Evolutionary conservation across 176 grass and related monocot genomes (phyloP).

Genomic region (Bolboschoenus planiculmis): DNA sequence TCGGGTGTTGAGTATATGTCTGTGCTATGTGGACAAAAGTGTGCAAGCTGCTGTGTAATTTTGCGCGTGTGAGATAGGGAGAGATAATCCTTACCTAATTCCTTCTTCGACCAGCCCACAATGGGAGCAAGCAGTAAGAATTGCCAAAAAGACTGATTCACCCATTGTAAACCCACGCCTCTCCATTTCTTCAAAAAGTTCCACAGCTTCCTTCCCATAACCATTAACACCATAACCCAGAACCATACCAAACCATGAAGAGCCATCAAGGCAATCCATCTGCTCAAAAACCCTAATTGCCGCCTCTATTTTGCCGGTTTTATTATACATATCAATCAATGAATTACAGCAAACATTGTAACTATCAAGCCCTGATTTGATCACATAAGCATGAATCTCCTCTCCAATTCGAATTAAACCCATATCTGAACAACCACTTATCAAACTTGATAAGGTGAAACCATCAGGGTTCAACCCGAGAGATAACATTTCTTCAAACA

Average conservation of each 20-base stretch:
- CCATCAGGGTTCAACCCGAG: slow-evolving; percentile 32
- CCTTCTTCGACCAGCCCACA: slow-evolving; percentile 37
- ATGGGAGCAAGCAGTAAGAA: slow-evolving; percentile 65
- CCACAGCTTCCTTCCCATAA: slow-evolving; percentile 35
- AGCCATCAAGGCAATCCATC: slow-evolving; percentile 36
- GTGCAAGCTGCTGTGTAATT: not conserved
- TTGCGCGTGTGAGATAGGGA: not conserved
- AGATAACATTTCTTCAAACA: slow-evolving; percentile 47
- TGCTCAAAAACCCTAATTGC: slow-evolving; percentile 45
- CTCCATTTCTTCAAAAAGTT: slow-evolving; percentile 54
- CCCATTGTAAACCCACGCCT: slow-evolving; percentile 27
- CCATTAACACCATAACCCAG: slow-evolving; percentile 53
- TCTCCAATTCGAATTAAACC: slow-evolving; percentile 43
- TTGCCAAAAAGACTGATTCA: slow-evolving; percentile 36
- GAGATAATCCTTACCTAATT: slow-evolving; percentile 42
- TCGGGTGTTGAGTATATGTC: not conserved
- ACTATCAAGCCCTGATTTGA: slow-evolving; percentile 47
- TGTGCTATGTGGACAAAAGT: not conserved
- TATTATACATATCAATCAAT: slow-evolving; percentile 63
- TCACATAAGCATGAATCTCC: slow-evolving; percentile 48
- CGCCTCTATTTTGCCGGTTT: slow-evolving; percentile 37
- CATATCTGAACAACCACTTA: slow-evolving; percentile 41
- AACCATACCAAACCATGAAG: slow-evolving; percentile 62
- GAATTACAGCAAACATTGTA: slow-evolving; percentile 54
- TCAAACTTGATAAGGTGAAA: slow-evolving; percentile 44